Evolutionary conservation across 179 eudicot species (phyloP).

Genomic region (Corrigiola litoralis): DNA sequence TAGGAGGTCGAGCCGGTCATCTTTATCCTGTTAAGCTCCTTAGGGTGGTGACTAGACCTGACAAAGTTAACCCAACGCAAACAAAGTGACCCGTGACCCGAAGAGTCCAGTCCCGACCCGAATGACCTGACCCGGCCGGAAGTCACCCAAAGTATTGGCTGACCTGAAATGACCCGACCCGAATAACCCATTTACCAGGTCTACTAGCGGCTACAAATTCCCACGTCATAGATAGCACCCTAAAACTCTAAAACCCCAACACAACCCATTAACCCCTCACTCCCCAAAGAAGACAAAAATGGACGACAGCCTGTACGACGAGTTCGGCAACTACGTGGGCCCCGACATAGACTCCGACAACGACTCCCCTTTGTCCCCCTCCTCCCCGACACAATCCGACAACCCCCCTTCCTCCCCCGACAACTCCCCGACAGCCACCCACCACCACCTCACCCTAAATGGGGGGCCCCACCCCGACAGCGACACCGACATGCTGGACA

Average conservation of each 20-base stretch:
- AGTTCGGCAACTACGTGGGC: constrained; percentile 96
- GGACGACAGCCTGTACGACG: constrained; percentile 95
- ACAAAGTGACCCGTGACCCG: no score
- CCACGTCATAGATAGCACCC: no score
- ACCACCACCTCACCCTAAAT: constrained; percentile 28
- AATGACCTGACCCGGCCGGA: no score
- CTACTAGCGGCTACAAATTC: no score
- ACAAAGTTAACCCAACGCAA: no score
- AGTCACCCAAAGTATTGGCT: no score
- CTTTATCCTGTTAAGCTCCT: no score
- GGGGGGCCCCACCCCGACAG: constrained; percentile 36
- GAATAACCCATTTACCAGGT: no score
- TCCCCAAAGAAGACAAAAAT: constrained; percentile 24
- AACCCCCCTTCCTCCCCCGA: constrained; percentile 40
- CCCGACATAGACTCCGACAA: constrained; percentile 89
- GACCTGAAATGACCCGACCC: no score
- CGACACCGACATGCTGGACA: constrained; percentile 81
- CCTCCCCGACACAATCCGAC: constrained; percentile 26
- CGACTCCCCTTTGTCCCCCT: constrained; percentile 52
- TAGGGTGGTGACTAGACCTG: no score
- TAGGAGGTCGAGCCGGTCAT: no score
- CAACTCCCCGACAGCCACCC: constrained; percentile 54
- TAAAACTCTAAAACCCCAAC: background rate
- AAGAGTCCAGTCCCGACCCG: no score
- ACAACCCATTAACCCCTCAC: background rate